phyloP scores from a whole-genome alignment of 2,329 filamentous ascomycete genomes.

The Paramyrothecium sp. region DNA sequence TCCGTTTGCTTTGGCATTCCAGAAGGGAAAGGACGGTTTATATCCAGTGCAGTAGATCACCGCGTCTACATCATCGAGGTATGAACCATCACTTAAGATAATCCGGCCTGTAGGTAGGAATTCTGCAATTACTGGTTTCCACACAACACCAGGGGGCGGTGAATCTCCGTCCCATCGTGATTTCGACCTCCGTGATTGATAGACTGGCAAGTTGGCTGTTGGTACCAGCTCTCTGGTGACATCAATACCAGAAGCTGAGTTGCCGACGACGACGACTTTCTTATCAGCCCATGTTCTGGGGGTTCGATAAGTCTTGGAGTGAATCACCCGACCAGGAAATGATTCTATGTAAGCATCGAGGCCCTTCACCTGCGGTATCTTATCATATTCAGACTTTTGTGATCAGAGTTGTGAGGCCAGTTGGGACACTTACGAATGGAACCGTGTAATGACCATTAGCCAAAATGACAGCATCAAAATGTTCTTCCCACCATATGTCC shows the following conservation, averaged over 20 bases:
- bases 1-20: slow-evolving; percentile 45
- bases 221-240: slow-evolving; percentile 34
- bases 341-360: slow-evolving; percentile 34
- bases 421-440: slow-evolving; percentile 36
- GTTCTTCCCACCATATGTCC: slow-evolving; percentile 54
- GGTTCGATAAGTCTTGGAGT: slow-evolving; percentile 45
- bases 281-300: slow-evolving; percentile 29
- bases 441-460: slow-evolving; percentile 44
- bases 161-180: slow-evolving; percentile 49
- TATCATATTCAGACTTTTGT: neutral
- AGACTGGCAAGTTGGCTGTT: slow-evolving; percentile 40
- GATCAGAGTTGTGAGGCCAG: neutral
- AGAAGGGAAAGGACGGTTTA: slow-evolving; percentile 43
- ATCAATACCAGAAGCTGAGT: slow-evolving; percentile 43
- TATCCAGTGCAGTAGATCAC: slow-evolving; percentile 44
- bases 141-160: slow-evolving; percentile 46
- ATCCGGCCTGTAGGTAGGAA: slow-evolving; percentile 42
- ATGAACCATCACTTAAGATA: slow-evolving; percentile 35
- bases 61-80: slow-evolving; percentile 32
- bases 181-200: slow-evolving; percentile 48
- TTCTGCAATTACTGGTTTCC: slow-evolving; percentile 51
- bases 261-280: slow-evolving; percentile 38
- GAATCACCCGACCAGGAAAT: slow-evolving; percentile 38
- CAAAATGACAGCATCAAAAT: slow-evolving; percentile 43
- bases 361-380: slow-evolving; percentile 46